These are phyloP conservation scores for Aspergillus aculeatinus DNA, from an alignment of 2,329 filamentous ascomycete species.

Conservation along the genomic window DNA sequence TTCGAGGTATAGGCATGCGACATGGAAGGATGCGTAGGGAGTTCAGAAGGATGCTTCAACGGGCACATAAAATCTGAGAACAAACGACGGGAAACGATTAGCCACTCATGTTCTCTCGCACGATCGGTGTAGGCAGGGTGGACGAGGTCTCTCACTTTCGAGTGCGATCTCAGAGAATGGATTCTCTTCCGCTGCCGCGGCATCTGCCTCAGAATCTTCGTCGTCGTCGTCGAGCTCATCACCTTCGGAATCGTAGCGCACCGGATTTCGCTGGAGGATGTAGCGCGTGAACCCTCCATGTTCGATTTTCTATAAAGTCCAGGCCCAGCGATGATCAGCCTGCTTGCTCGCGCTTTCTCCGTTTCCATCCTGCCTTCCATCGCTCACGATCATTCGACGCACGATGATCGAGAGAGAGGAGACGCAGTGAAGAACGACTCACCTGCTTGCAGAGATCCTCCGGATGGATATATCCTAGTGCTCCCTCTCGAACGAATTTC, in stretches of 20 bases:
- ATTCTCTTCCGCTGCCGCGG: constrained; percentile 59
- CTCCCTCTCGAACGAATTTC: constrained; percentile 55
- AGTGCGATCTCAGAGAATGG: constrained; percentile 59
- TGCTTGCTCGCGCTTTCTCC: neutral
- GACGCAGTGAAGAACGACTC: neutral
- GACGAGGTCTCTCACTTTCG: constrained; percentile 50
- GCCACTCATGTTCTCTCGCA: neutral
- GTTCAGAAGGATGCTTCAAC: constrained; percentile 61
- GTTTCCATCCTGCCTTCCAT: neutral
- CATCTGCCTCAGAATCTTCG: constrained; percentile 58
- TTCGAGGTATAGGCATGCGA: constrained; percentile 59
- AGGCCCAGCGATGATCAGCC: neutral
- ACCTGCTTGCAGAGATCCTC: constrained; percentile 59
- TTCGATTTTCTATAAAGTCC: constrained; percentile 52
- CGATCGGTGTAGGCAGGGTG: neutral
- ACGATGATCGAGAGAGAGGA: neutral
- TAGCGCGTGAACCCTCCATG: constrained; percentile 62
- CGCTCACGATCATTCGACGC: neutral
- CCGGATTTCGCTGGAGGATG: constrained; percentile 60
- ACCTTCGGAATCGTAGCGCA: constrained; percentile 63
- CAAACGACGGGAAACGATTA: constrained; percentile 9
- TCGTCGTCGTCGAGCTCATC: constrained; percentile 60
- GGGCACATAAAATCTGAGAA: constrained; percentile 57
- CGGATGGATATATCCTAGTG: constrained; percentile 52
- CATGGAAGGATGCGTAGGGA: constrained; percentile 59